Evolutionary conservation across 768 basidiomycete genomes (phyloP), one percentile per base, ranked within the genome.

Genomic region (Fomitopsis serialis): DNA sequence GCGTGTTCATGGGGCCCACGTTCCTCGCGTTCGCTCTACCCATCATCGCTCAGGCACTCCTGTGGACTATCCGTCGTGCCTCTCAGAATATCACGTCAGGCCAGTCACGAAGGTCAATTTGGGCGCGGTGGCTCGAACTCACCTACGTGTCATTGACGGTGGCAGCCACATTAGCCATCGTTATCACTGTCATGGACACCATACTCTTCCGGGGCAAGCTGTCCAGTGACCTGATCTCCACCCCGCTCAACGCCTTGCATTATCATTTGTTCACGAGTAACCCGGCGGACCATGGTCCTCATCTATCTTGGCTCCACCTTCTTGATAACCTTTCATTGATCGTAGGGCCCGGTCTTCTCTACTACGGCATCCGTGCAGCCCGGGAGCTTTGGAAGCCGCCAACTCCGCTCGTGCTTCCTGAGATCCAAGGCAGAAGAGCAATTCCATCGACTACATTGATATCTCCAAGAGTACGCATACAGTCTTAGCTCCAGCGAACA

Each of bases 281-380:
- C 59, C 67, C 72, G 32, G 69, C 69, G 0, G 66, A 63, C 24
- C 73, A 74, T 44, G 73, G 73, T 9, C 50, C 73, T 13, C 73
- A 74, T 57, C 73, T 72, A 1, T 62, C 62, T 19, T 74, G 72
- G 73, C 62, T 74, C 4, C 73, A 74, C 53, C 45, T 69, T 29
- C 62, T 65, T 21, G 68, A 74, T 24, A 74, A 74, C 55, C 53
- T 74, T 12, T 71, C 73, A 13, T 66, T 74, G 65, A 54, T 74
- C 13, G 59, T 74, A 4, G 69, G 72, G 15, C 72, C 72, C 2
- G 52, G 66, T 15, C n/a, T 72, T n/a, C 48, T 65, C 9, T 61
- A 49, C 34, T 58, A 59, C 42, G 56, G 55, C 21, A 44, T 61
- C 24, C 37, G 43, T 12, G 53, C 61, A 7, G 64, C 65, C 52